Evolutionary conservation across 805 yeast genomes (phyloP), one percentile per base, ranked within the genome.

Genomic region (Ogataea nitratoaversa): DNA sequence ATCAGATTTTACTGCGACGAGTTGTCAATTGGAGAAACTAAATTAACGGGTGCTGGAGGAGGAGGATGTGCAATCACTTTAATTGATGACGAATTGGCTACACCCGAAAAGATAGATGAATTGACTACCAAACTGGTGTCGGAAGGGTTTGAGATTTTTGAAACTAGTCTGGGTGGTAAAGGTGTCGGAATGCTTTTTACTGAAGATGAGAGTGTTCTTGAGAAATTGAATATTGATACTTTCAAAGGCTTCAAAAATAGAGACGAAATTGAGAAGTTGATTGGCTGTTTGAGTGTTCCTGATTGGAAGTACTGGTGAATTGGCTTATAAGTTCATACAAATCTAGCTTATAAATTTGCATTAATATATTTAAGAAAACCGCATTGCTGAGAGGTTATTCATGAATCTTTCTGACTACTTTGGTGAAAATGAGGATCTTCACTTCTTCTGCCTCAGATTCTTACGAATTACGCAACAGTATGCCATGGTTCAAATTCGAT

Each of bases 11-110:
- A 78, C n/a, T 74, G 87, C 19, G 90, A 84, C 54, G 72, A 70
- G 37, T 53, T 77, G 41, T 58, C 67, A 4, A 61, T 93, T 14
- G 99, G 99, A 7, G 79, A 84, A 42, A 91, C 99, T 0, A 93
- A 93, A 60, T 72, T 93, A 40, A 93, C 99, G 0, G 99, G 99
- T 31, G 99, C 99, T 0, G 99, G 99, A 27, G 99, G 99, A 17
- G 99, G 99, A 37, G 99, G 99, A 2, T 93, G 99, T 68, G 95
- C 98, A 9, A 83, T 93, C 41, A 93, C 98, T 0, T 64, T 93
- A 29, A 68, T 90, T 13, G 67, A 75, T 35, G 78, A 74, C 30
- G 68, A 66, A 2, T 57, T 75, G 7, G 61, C 62, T 19, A 54
- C 65, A 25, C 48, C 53, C 13, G 50, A 53, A 7, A 54, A 50